Conservation (phyloP, 2,329 filamentous ascomycete genomes). For the Westerdykella ornata region DNA sequence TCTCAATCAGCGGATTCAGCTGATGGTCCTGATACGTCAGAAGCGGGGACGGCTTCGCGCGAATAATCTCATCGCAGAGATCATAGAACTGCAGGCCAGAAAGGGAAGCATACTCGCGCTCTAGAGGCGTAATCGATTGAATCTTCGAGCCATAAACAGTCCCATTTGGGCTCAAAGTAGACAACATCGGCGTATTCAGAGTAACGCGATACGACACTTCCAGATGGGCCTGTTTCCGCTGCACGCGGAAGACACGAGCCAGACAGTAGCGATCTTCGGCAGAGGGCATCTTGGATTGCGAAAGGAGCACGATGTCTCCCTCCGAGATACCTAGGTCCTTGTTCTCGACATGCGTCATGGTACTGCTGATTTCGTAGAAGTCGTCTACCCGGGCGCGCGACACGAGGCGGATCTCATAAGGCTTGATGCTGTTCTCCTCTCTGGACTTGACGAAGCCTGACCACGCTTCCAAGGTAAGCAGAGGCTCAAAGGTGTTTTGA, state of each 20-base stretch:
- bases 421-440: conserved; percentile 72
- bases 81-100: conserved; percentile 93
- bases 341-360: conserved; percentile 63
- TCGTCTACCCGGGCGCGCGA: conserved; percentile 86
- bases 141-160: conserved; percentile 73
- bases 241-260: conserved; percentile 73
- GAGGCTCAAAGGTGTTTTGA: conserved; percentile 80
- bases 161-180: conserved; percentile 60
- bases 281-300: conserved; percentile 65
- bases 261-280: conserved; percentile 69
- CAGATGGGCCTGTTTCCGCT: conserved; percentile 69
- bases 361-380: conserved; percentile 85
- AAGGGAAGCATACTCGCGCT: conserved; percentile 89
- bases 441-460: conserved; percentile 84
- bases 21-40: conserved; percentile 71
- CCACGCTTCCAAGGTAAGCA: conserved; percentile 92
- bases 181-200: conserved; percentile 56
- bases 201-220: conserved; percentile 84
- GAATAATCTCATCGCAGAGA: conserved; percentile 83
- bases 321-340: conserved; percentile 69
- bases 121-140: conserved; percentile 87
- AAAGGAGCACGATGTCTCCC: conserved; percentile 84
- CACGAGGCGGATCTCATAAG: conserved; percentile 81
- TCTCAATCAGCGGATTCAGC: conserved; percentile 61
- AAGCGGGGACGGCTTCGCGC: conserved; percentile 82